Evolutionary conservation across 768 basidiomycete species (phyloP), one percentile per base, ranked within the genome.

Genomic region (Rhizopogon roseolus): DNA sequence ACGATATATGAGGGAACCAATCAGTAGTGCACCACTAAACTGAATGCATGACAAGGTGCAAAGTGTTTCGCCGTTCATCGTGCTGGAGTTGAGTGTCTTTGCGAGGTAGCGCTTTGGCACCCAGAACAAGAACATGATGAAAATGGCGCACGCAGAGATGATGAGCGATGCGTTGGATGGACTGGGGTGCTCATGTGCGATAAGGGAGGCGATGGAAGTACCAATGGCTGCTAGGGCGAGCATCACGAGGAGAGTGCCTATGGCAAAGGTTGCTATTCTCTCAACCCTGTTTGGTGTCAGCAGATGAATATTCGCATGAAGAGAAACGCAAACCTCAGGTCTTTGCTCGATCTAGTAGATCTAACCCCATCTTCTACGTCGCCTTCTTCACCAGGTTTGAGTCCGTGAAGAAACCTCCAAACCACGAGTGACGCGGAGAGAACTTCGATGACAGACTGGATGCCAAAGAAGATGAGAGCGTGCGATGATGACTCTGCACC

Each of bases 391-490:
- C 70, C 69, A 17, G 70, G 68, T 41, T 62, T 67, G 6, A 60
- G 58, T 9, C 69, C 63, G 14, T 66, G 53, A 29, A 69, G 40
- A 53, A 78, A 79, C 29, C 77, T 64, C 77, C 78, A 79, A 10
- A 75, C 56, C 25, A 78, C 78, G 13, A 79, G 65, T 43, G 63
- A 28, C 4, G 76, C 69, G 17, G 77, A 78, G 48, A 73, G 62
- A 34, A 78, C 76, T 54, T 79, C 78, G 38, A 78, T 73, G 4
- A 60, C 74, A 0, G 77, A 78, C 41, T 79, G 78, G 14, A 79
- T 69, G 1, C 78, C 77, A 44, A 75, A 79, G 63, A 79, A 79
- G 27, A 79, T 64, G 39, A 79, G 71, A 6, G 78, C 70, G 5
- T 64, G 68, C 0, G 77, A 79, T 3, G 69, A 67, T 10, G 76